These are phyloP conservation scores for Byssothecium circinans DNA, from an alignment of 2,329 filamentous ascomycete genomes.

Conservation along the genomic window DNA sequence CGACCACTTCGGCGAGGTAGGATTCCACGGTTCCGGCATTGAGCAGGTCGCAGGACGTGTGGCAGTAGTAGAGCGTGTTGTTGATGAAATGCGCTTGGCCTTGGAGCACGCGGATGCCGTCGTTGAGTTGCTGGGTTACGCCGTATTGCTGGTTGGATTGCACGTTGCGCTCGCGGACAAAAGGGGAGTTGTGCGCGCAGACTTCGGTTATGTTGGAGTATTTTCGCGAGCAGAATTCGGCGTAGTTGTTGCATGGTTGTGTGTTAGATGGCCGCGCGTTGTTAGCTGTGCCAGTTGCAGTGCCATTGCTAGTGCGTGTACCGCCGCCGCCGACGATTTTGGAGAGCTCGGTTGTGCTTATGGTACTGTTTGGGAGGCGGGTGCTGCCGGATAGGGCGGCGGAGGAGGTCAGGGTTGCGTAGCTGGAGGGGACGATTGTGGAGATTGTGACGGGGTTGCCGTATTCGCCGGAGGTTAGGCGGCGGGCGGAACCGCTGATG, in stretches of 20 bases:
- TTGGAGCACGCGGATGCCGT: constrained; percentile 54
- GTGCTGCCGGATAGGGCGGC: constrained; percentile 5
- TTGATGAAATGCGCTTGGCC: constrained; percentile 63
- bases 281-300: constrained; percentile 29
- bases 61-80: constrained; percentile 74
- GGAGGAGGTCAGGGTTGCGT: not conserved
- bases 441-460: constrained; percentile 22
- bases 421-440: not conserved
- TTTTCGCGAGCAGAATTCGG: constrained; percentile 43
- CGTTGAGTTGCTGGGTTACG: constrained; percentile 44
- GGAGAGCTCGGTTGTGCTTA: constrained; percentile 21
- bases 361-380: constrained; percentile 25
- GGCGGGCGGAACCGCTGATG: constrained; percentile 16
- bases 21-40: constrained; percentile 78
- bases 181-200: constrained; percentile 45
- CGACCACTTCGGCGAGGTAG: constrained; percentile 69
- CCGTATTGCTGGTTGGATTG: constrained; percentile 42
- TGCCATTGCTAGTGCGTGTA: constrained; percentile 17
- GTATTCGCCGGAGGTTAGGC: constrained; percentile 22
- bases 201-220: constrained; percentile 49
- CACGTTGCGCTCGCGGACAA: constrained; percentile 37
- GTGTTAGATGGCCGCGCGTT: constrained; percentile 41
- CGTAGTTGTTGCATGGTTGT: constrained; percentile 47
- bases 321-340: constrained; percentile 29
- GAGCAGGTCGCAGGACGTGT: constrained; percentile 81